Conservation (phyloP, 139 green algal species). For the Parachlorella kessleri region DNA sequence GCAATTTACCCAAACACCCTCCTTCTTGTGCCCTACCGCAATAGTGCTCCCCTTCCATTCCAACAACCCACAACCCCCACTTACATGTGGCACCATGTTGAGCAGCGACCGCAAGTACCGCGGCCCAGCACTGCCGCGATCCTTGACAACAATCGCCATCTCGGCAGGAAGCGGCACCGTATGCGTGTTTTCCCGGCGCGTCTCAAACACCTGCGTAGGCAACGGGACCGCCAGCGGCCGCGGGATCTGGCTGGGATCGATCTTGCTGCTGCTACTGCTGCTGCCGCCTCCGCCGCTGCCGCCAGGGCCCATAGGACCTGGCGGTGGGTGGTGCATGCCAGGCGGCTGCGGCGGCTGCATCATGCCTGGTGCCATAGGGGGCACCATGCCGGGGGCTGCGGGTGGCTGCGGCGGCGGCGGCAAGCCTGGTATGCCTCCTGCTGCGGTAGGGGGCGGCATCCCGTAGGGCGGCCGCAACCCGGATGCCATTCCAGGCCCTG, state of each 20-base stretch:
- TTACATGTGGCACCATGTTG: constrained; percentile 71
- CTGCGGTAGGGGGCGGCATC: neutral
- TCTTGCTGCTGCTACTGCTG: constrained; percentile 40
- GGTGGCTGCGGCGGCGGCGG: neutral
- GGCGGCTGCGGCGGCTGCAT: neutral
- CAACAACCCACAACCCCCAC: no score
- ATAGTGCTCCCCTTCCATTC: no score
- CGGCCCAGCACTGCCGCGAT: constrained; percentile 72
- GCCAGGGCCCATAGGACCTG: no score
- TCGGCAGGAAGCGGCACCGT: constrained; percentile 45
- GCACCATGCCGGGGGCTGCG: no score
- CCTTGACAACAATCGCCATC: constrained; percentile 54
- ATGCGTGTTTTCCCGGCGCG: constrained; percentile 44
- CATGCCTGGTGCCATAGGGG: constrained; percentile 8
- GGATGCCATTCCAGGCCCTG: neutral
- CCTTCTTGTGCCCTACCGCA: no score
- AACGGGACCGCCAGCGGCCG: constrained; percentile 44
- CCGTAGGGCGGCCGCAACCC: neutral
- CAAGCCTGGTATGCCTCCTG: constrained; percentile 12
- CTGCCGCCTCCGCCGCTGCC: no score
- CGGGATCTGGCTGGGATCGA: constrained; percentile 88
- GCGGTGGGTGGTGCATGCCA: no score
- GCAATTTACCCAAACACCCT: no score
- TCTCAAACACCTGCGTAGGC: constrained; percentile 69
- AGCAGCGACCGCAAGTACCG: constrained; percentile 83